Evolutionary conservation across 768 basidiomycete species (phyloP).

Genomic region (Russula emetica): DNA sequence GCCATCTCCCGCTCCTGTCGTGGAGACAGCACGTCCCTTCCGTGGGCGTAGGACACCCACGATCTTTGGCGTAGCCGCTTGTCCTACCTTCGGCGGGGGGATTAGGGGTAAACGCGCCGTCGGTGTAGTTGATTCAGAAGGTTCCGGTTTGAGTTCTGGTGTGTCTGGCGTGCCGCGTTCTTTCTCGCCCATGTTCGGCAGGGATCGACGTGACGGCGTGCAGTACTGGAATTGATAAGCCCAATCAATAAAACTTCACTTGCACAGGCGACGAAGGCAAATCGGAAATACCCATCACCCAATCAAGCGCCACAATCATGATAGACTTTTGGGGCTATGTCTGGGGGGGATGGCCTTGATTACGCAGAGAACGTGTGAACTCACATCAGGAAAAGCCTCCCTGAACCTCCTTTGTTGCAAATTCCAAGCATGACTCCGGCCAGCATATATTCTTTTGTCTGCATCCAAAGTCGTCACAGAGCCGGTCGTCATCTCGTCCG

Average conservation of each 20-base stretch:
- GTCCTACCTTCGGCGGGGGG: constrained; percentile 29
- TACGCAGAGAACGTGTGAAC: constrained; percentile 30
- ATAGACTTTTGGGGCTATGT: constrained; percentile 9
- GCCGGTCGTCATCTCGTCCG: constrained; percentile 96
- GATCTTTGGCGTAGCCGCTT: constrained; percentile 14
- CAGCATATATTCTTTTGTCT: constrained; percentile 75
- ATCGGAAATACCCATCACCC: constrained; percentile 4
- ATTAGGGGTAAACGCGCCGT: constrained; percentile 23
- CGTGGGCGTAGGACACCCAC: constrained; percentile 22
- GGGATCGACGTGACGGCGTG: constrained; percentile 55
- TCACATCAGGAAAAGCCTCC: constrained; percentile 85
- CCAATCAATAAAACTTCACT: constrained; percentile 19
- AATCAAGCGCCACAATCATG: constrained; percentile 7
- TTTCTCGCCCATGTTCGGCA: constrained; percentile 92
- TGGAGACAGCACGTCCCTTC: constrained; percentile 25
- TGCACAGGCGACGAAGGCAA: not conserved
- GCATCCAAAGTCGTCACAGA: constrained; percentile 74
- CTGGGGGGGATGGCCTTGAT: constrained; percentile 1
- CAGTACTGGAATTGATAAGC: constrained; percentile 56
- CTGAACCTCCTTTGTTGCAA: constrained; percentile 70
- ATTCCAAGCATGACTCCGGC: constrained; percentile 84
- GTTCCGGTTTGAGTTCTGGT: constrained; percentile 13
- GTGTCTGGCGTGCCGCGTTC: constrained; percentile 53
- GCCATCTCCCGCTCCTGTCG: constrained; percentile 27
- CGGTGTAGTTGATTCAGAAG: constrained; percentile 26